Evolutionary conservation across 257 asterid species (phyloP), one percentile per base, ranked within the genome.

Genomic region (Petunia secreta): DNA sequence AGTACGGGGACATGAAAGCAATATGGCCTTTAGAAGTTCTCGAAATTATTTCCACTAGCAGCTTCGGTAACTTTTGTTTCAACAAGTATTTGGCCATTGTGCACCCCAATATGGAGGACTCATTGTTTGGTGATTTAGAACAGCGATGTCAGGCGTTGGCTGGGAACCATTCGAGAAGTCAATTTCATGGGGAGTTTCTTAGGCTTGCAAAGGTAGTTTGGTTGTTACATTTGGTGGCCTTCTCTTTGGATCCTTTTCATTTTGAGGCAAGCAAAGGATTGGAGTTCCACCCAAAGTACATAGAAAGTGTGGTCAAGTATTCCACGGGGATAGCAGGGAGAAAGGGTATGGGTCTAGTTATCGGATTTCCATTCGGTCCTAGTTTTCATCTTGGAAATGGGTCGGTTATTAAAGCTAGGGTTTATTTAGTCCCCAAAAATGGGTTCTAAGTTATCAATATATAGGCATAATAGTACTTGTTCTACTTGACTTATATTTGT

Each of bases 91-190:
- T 94, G 4, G 89, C 97, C 2, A 89, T 91, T 5, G 89, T 92
- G 53, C 98, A 94, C 84, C 98, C 98, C 6, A 94, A 94, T 79
- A 94, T 91, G 98, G 98, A 94, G 87, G 98, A 94, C 84, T 94
- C 98, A 1, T 82, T 94, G 89, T 94, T 94, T 87, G 25, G 25
- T 25, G 25, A 25, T 25, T 25, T 25, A 25, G 25, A 25, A 25
- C 25, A 25, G 25, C 25, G 98, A 64, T 87, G 93, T 54, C 96
- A 87, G 77, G 92, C 92, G 80, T 84, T 94, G 41, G 92, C 89
- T 2, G 90, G 97, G 5, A 92, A 84, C 85, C 98, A 94, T 40
- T 98, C 98, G 8, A 87, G 97, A 85, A 94, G 92, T 54, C 94
- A 85, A 84, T 94, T 94, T 79, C 92, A 94, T 43, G 93, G 92